phyloP scores from a whole-genome alignment of 495 filamentous ascomycete species.

The Neurospora sp. region DNA sequence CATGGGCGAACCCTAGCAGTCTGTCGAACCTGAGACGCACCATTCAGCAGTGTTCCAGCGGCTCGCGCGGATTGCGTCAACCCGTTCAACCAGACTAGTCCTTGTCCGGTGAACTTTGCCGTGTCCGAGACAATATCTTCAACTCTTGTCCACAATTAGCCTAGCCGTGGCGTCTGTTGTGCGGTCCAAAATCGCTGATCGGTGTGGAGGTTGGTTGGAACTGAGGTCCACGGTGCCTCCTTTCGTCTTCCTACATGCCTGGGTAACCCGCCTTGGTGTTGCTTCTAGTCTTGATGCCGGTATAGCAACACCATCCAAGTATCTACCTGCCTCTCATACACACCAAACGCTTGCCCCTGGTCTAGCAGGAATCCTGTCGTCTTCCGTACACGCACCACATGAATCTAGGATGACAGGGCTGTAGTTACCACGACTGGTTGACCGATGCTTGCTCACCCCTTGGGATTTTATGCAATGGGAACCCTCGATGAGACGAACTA shows the following conservation, averaged over 20 bases:
- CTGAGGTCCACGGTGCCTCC: neutral
- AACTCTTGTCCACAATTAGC: neutral
- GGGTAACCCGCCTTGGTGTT: neutral
- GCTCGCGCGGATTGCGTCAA: neutral
- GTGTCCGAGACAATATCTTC: neutral
- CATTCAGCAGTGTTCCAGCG: neutral
- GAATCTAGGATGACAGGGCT: neutral
- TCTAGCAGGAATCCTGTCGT: neutral
- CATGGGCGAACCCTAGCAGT: neutral
- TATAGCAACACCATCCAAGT: neutral
- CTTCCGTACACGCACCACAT: neutral
- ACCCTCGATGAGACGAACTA: neutral
- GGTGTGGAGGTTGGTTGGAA: neutral
- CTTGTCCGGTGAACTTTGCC: neutral
- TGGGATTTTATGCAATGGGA: neutral
- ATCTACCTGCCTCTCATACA: neutral
- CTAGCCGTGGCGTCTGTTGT: neutral
- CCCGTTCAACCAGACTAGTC: neutral
- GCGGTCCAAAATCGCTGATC: neutral
- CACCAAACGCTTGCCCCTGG: neutral
- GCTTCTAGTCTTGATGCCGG: neutral
- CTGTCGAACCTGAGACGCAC: neutral
- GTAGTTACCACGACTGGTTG: neutral
- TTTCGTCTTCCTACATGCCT: neutral
- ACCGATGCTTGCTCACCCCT: neutral